Evolutionary conservation across 2,329 filamentous ascomycete genomes (phyloP), one percentile per base, ranked within the genome.

Genomic region (Ophiosphaerella korrae): DNA sequence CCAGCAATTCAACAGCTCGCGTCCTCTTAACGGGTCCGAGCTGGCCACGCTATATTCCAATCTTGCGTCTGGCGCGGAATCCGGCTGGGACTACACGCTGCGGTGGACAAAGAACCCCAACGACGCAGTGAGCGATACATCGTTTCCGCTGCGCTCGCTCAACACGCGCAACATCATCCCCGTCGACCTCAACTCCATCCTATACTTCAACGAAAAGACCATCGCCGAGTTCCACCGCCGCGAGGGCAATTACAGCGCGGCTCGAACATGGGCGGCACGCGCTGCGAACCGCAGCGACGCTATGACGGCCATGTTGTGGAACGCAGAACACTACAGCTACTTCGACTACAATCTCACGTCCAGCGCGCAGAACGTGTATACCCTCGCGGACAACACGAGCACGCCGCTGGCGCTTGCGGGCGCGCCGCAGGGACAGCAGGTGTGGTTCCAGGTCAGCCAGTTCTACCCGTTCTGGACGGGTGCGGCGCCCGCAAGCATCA

Each of bases 391-490:
- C 3, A 63, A 72, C 31, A 78, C 82, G 31, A 75, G 65, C n/a
- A 66, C 66, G 0, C 66, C 67, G 16, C 74, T 64, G 5, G 67
- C 73, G 2, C 72, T 58, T 5, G 62, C 70, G 2, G 74, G 70
- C 9, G 82, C 83, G 0, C 84, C 84, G 3, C 61, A 75, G 1
- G 84, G 81, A 35, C 68, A 81, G 34, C 83, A 88, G 65, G 74
- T 87, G 18, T 63, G 81, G 51, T 87, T 88, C 65, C 73, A 81
- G 50, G 70, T 82, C 7, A 80, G 80, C 0, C 85, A 88, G 66
- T 83, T 86, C 68, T 88, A 85, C 66, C 86, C 86, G 2, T 88
- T 88, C 77, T 88, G 86, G 85, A 82, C 83, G 1, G 85, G 86
- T 16, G 84, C 86, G 1, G 86, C 85, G 0, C 84, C 84, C 0